Evolutionary conservation across 2,329 filamentous ascomycete genomes (phyloP), one percentile per base, ranked within the genome.

Genomic region (Sphaerostilbella broomeana): DNA sequence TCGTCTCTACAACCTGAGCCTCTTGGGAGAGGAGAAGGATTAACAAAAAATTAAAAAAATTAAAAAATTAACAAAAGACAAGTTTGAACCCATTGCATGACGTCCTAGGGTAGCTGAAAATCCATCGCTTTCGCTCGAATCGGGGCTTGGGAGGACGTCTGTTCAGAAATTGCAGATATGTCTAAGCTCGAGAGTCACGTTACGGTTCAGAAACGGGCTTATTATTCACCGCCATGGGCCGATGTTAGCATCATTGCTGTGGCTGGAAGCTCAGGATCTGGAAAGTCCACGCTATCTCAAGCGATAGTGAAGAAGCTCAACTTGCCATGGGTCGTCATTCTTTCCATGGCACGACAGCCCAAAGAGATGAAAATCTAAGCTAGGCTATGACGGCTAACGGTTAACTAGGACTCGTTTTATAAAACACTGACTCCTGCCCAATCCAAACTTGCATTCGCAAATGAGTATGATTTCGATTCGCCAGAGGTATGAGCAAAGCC

Each of bases 231-330:
- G 45, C 92, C 92, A 61, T 98, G 92, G 92, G 86, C 85, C 36
- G 85, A 97, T 64, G 81, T 95, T 52, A 90, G 86, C 66, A 95
- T 98, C 55, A 95, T 98, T 59, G 92, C 88, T 35, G 84, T 98
- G 53, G 90, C 92, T 49, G 92, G 92, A 25, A 92, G 86, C 63
- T 97, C 90, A 19, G 92, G 92, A 28, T 97, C 90, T 18, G 64
- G 90, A 42, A 98, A 98, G 70, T 95, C 90, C 6, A 95, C 89
- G 6, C 69, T 98, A 38, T 89, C 92, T 21, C 77, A 94, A 59
- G 87, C 90, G 48, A 95, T 98, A 52, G 86, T 97, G 48, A 82
- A 77, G 53, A 82, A 85, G 54, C 69, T 98, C 53, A 95, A 92
- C 63, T 68, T 98, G 48, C 92, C 92, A 41, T 98, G 92, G 90